Evolutionary conservation across 2,329 filamentous ascomycete genomes (phyloP).

Genomic region (Calonectria naviculata): DNA sequence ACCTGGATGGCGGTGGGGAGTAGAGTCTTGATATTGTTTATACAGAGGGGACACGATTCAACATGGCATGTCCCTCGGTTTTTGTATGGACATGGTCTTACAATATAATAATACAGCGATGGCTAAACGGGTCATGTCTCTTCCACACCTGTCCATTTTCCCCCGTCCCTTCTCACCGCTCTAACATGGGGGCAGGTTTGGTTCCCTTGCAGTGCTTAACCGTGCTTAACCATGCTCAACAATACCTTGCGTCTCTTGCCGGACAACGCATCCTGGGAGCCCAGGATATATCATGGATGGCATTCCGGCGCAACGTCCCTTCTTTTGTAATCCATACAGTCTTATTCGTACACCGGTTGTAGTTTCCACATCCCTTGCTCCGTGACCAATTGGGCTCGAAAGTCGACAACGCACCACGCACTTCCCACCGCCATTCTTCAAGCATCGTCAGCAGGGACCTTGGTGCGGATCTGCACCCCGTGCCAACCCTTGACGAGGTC

Average conservation of each 20-base stretch:
- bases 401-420: not conserved
- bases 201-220: not conserved
- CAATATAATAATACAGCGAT: not conserved
- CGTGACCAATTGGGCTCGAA: not conserved
- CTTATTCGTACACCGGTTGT: not conserved
- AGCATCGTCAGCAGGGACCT: conserved; percentile 49
- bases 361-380: not conserved
- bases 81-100: not conserved
- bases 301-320: not conserved
- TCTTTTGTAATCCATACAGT: not conserved
- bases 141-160: not conserved
- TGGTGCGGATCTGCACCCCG: conserved; percentile 83
- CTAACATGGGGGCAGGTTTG: not conserved
- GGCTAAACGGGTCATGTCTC: not conserved
- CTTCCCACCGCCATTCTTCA: conserved; percentile 10
- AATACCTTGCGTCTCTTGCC: not conserved
- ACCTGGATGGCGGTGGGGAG: not conserved
- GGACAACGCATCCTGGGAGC: not conserved
- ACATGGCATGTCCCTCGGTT: not conserved
- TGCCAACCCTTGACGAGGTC: conserved; percentile 86
- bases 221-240: not conserved
- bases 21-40: not conserved
- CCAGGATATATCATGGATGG: not conserved
- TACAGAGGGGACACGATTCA: not conserved
- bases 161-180: not conserved